phyloP scores from a whole-genome alignment of 805 yeast species.

The Pichia californica region DNA sequence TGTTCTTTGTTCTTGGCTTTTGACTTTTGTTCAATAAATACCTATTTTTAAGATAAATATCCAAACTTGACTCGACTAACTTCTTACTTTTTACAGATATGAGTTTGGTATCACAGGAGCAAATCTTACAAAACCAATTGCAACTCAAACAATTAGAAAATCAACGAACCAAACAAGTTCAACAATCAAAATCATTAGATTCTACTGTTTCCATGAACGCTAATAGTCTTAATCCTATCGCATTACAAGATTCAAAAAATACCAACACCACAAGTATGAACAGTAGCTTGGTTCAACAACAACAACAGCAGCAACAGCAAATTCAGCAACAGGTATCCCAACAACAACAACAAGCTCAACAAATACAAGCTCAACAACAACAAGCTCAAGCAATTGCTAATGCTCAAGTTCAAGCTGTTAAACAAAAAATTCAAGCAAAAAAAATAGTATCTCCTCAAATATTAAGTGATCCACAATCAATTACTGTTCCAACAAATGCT shows the following conservation, averaged over 20 bases:
- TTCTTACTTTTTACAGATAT: constrained; percentile 9
- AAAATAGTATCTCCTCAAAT: constrained; percentile 13
- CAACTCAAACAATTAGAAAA: constrained; percentile 41
- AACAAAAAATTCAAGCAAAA: neutral
- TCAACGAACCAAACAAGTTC: constrained; percentile 37
- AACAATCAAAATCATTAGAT: constrained; percentile 36
- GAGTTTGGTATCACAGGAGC: constrained; percentile 37
- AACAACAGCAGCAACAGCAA: constrained; percentile 21
- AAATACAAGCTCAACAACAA: constrained; percentile 13
- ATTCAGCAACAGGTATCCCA: constrained; percentile 35
- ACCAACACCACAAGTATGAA: too few relatives aligned
- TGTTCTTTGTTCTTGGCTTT: neutral
- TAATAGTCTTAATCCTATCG: constrained; percentile 27
- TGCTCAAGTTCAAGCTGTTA: too few relatives aligned
- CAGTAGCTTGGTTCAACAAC: constrained; percentile 11
- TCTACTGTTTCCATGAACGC: constrained; percentile 28
- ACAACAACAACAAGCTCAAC: neutral
- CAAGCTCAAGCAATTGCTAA: neutral
- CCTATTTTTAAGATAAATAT: too few relatives aligned
- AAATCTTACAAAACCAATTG: constrained; percentile 39
- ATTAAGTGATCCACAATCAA: constrained; percentile 40
- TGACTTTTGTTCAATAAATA: neutral
- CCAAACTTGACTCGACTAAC: too few relatives aligned
- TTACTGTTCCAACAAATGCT: constrained; percentile 50
- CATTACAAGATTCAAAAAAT: neutral